Evolutionary conservation across 257 asterid genomes (phyloP).

Genomic region (Primulina eburnea): DNA sequence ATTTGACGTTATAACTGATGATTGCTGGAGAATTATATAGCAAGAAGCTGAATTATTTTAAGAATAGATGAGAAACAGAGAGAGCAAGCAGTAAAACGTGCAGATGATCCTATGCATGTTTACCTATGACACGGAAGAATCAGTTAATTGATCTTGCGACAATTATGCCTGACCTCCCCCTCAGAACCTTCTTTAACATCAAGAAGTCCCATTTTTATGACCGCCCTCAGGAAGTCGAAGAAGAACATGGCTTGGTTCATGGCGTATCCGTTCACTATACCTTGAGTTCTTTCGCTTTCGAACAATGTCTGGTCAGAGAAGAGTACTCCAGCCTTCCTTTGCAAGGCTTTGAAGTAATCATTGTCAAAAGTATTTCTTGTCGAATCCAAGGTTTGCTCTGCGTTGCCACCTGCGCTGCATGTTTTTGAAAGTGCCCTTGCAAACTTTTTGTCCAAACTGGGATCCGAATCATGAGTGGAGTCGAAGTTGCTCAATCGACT

Average conservation of each 20-base stretch:
- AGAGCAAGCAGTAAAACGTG: too few species aligned
- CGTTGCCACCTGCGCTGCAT: conserved; percentile 65
- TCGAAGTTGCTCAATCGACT: conserved; percentile 57
- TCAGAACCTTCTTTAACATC: conserved; percentile 63
- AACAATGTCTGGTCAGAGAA: conserved; percentile 81
- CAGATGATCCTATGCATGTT: too few species aligned
- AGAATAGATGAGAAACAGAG: too few species aligned
- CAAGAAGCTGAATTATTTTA: too few species aligned
- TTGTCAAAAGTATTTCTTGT: conserved; percentile 60
- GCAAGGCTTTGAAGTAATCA: conserved; percentile 55
- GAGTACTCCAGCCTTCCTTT: conserved; percentile 60
- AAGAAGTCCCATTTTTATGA: conserved; percentile 71
- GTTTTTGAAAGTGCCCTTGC: conserved; percentile 52
- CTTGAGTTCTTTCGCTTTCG: conserved; percentile 46
- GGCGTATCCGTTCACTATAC: conserved; percentile 60
- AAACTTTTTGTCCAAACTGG: conserved; percentile 57
- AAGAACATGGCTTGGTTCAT: conserved; percentile 76
- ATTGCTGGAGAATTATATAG: too few species aligned
- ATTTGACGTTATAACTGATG: too few species aligned
- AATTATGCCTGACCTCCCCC: conserved; percentile 66
- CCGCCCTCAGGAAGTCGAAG: conserved; percentile 73
- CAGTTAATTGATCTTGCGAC: conserved; percentile 50
- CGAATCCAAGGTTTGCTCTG: conserved; percentile 69
- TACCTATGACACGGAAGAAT: neutral
- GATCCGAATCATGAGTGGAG: conserved; percentile 64